Evolutionary conservation across 2,329 filamentous ascomycete species (phyloP), one percentile per base, ranked within the genome.

Genomic region (Zymoseptoria passerinii): DNA sequence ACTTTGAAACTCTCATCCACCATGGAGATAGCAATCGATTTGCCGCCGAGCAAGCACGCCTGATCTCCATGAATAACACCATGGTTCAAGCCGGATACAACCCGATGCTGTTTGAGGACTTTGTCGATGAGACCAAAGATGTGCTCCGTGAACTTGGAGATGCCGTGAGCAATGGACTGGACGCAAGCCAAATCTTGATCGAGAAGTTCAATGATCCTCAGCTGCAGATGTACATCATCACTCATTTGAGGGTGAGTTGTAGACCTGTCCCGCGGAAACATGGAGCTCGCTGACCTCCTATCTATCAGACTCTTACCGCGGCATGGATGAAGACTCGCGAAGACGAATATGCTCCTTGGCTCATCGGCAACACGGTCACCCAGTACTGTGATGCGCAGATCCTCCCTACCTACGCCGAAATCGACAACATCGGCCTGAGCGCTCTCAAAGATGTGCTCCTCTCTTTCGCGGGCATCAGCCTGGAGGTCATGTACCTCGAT

Each of bases 401-500:
- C 63, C 87, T 95, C 71, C 83, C 88, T 0, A 81, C 86, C 16
- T 82, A 86, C 65, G 84, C 85, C 54, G 92, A 97, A 75, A 95
- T 97, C 62, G 94, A 99, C 66, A 86, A 96, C 67, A 77, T 96
- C n/a, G 89, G 90, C 50, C 80, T 97, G 62, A 84, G 84, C 60
- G 83, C 90, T 2, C 78, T 97, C 53, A 83, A 87, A 61, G 86
- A 92, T 63, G 82, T 90, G 27, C 80, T 97, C 3, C 83, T 97
- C 62, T 87, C 89, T 69, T 89, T 88, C 7, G 86, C 86, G 53
- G 85, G 85, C 16, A 84, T 96, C 63, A 84, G 86, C 4, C 82
- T 97, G 19, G 90, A 96, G 70, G 89, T 97, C 62, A 85, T 90
- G 56, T 96, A 97, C 71, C 83, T 99, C 8, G 94, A 97, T 71